Percentiles rank a stretch among this genome's conserved stretches.
Evolutionary conservation across 257 asterid species (phyloP).

Genomic region (Sherardia arvensis): DNA sequence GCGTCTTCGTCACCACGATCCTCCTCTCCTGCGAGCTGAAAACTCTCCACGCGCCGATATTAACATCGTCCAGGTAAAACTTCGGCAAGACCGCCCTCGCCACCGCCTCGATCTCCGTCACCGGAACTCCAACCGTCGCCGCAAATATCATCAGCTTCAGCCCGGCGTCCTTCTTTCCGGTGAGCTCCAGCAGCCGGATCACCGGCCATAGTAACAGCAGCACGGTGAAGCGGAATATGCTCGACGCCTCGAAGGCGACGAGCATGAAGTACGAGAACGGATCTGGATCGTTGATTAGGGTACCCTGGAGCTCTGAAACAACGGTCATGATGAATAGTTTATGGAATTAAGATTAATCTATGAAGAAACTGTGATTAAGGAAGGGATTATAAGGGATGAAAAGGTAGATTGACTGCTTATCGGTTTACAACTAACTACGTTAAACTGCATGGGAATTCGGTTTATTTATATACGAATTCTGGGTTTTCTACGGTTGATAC

Average conservation of each 20-base stretch:
- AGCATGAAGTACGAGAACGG: slow-evolving; percentile 78
- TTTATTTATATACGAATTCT: slow-evolving; percentile 8
- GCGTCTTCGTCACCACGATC: slow-evolving; percentile 64
- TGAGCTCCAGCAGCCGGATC: slow-evolving; percentile 36
- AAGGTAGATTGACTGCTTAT: slow-evolving; percentile 49
- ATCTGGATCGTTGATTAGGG: slow-evolving; percentile 49
- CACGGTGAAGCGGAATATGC: slow-evolving; percentile 51
- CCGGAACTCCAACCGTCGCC: slow-evolving; percentile 47
- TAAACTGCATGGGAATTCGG: too few relatives aligned
- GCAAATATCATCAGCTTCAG: slow-evolving; percentile 52
- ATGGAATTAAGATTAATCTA: not conserved
- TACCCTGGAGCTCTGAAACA: slow-evolving; percentile 65
- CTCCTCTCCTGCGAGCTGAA: slow-evolving; percentile 38
- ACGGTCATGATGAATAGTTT: slow-evolving; percentile 21
- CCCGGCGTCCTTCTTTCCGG: slow-evolving; percentile 41
- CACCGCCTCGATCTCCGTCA: slow-evolving; percentile 51
- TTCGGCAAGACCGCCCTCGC: slow-evolving; percentile 78
- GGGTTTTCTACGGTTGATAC: slow-evolving; percentile 31
- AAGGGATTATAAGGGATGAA: slow-evolving; percentile 19
- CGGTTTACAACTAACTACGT: too few relatives aligned
- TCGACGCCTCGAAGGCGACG: slow-evolving; percentile 83
- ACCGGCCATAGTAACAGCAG: slow-evolving; percentile 52
- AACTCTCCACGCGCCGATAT: slow-evolving; percentile 56
- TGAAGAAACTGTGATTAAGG: not conserved
- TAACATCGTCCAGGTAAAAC: slow-evolving; percentile 54